Conservation (phyloP, 192 early-diverging fungal species). For the Gryganskiella cystojenkinii region DNA sequence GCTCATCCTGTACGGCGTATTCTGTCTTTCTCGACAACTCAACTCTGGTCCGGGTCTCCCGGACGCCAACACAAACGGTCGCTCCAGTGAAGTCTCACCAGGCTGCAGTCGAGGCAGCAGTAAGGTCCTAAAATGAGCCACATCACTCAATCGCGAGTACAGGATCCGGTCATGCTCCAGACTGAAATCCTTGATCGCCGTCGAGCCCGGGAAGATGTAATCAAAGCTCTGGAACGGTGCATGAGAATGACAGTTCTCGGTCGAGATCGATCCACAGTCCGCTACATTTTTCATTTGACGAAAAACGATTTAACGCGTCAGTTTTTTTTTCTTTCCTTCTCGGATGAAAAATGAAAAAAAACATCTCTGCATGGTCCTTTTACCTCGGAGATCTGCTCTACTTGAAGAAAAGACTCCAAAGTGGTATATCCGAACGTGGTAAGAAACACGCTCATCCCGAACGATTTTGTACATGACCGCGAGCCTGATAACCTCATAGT, state of each 20-base stretch:
- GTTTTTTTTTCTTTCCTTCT: not conserved
- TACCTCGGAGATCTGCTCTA: constrained; percentile 23
- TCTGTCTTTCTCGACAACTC: constrained; percentile 12
- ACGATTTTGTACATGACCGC: constrained; percentile 39
- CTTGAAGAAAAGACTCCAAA: constrained; percentile 17
- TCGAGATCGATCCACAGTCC: constrained; percentile 19
- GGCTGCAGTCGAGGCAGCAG: constrained; percentile 19
- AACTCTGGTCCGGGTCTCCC: constrained; percentile 15
- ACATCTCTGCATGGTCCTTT: not conserved
- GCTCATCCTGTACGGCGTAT: constrained; percentile 22
- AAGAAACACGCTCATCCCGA: constrained; percentile 28
- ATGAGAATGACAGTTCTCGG: constrained; percentile 28
- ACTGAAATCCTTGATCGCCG: constrained; percentile 44
- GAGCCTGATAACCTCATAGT: constrained; percentile 13
- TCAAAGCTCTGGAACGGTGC: constrained; percentile 38
- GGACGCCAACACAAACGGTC: constrained; percentile 16
- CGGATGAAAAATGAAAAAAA: no score
- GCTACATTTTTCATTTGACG: not conserved
- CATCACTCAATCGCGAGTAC: constrained; percentile 37
- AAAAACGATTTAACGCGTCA: no score
- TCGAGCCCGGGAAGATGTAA: constrained; percentile 39
- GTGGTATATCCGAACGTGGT: constrained; percentile 39
- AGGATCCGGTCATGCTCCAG: constrained; percentile 40
- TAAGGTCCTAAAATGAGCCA: constrained; percentile 13
- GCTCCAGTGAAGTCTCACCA: constrained; percentile 14